Evolutionary conservation across 2,329 filamentous ascomycete species (phyloP), one percentile per base, ranked within the genome.

Genomic region (Aspergillus arachidicola): DNA sequence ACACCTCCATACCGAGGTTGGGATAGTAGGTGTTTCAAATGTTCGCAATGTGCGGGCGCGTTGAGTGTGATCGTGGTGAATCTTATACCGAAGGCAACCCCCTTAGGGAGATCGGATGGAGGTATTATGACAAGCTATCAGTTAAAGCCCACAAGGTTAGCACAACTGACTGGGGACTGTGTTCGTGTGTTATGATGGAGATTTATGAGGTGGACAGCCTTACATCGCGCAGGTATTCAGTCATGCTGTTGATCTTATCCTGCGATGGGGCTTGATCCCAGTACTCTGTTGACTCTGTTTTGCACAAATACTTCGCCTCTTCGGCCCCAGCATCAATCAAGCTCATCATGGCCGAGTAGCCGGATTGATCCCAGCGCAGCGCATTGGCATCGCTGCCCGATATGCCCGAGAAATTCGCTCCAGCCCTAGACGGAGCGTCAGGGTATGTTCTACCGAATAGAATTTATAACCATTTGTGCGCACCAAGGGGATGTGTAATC

Each of bases 401-500:
- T 51, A 82, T 79, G 45, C 78, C 79, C 0, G 80, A 82, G 65
- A 81, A 81, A 65, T 82, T 82, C 62, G 77, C 80, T 3, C 80
- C 80, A 11, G 80, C 80, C 78, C 79, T 68, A 32, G 28, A 16
- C 26, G 7, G 10, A 6, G 28, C 4, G 28, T 51, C 4, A 51
- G 48, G 11, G 12, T n/a, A 32, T 28, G 26, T 26, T 12, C 5
- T 32, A 21, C n/a, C 10, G 6, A 19, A 9, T 32, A 4, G 5
- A 21, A 11, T 12, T 12, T 14, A 16, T 6, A 19, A 46, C 1
- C 1, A 9, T 41, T 9, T 32, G 16, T 32, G 48, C 64, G 60
- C 21, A 68, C 79, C 79, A 81, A 57, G 80, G 79, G 6, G 80
- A 81, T 1, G 79, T 81, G 64, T 82, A 82, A 28, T 72, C 66